These are phyloP conservation scores for Umbelopsis sp. DNA, from an alignment of 192 early-diverging fungal species.

Conservation along the genomic window DNA sequence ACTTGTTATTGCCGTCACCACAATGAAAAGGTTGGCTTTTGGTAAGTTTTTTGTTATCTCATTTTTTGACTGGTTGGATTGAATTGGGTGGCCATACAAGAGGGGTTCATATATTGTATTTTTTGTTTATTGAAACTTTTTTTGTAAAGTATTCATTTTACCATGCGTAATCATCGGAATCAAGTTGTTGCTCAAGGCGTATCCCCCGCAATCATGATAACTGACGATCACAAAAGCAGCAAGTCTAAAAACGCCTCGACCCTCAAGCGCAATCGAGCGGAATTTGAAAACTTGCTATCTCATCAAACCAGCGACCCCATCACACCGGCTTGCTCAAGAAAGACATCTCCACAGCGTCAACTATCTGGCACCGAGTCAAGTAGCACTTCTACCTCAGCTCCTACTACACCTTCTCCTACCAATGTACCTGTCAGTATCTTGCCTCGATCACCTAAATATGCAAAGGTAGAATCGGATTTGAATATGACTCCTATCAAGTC, in stretches of 20 bases:
- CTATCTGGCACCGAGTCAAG: not conserved
- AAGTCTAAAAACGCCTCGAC: conserved; percentile 40
- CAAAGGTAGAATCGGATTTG: conserved; percentile 5
- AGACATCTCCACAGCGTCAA: conserved; percentile 4
- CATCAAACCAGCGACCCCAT: not conserved
- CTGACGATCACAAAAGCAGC: conserved; percentile 95
- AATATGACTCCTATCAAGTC: conserved; percentile 14
- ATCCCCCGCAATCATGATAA: conserved; percentile 94
- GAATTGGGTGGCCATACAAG: not conserved
- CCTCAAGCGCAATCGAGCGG: conserved; percentile 12
- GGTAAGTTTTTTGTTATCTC: conserved; percentile 37
- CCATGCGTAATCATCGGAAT: conserved; percentile 68
- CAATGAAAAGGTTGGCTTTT: conserved; percentile 92
- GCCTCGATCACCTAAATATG: conserved; percentile 6
- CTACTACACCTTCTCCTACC: not conserved
- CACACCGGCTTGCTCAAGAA: not conserved
- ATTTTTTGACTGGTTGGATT: not conserved
- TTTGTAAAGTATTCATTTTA: conserved; percentile 69
- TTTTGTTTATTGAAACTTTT: not conserved
- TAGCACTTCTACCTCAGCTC: conserved; percentile 10
- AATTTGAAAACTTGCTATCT: not conserved
- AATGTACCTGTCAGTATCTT: not conserved
- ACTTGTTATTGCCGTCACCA: conserved; percentile 98
- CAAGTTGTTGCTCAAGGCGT: conserved; percentile 74
- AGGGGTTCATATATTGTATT: not conserved